Evolutionary conservation across 257 asterid species (phyloP).

Genomic region (Lithospermum erythrorhizon): DNA sequence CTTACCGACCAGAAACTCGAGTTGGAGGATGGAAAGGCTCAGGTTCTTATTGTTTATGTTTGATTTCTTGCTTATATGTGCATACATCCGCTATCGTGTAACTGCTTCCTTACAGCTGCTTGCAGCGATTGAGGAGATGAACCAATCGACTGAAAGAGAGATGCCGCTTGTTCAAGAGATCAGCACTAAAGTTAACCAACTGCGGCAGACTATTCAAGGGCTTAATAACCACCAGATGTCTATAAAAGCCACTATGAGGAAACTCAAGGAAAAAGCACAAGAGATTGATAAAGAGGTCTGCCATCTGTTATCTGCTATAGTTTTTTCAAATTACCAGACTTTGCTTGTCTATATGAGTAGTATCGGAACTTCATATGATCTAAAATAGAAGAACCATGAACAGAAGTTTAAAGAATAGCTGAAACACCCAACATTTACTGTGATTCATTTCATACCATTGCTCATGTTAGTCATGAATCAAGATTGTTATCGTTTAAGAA

Average conservation of each 20-base stretch:
- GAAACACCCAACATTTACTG: too few relatives aligned
- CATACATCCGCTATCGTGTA: slow-evolving; percentile 2
- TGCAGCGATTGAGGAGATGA: slow-evolving; percentile 43
- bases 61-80: slow-evolving; percentile 1
- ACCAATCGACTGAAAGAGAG: slow-evolving; percentile 50
- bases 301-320: slow-evolving; percentile 12
- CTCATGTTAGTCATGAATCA: too few relatives aligned
- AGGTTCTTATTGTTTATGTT: slow-evolving; percentile 32
- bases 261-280: slow-evolving; percentile 57
- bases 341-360: too few relatives aligned
- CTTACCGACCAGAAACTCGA: slow-evolving; percentile 39
- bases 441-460: too few relatives aligned
- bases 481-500: too few relatives aligned
- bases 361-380: too few relatives aligned
- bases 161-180: slow-evolving; percentile 57
- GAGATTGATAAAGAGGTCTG: slow-evolving; percentile 81
- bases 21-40: slow-evolving; percentile 39
- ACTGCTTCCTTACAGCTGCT: slow-evolving; percentile 34
- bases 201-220: slow-evolving; percentile 47
- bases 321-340: too few relatives aligned
- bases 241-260: slow-evolving; percentile 46
- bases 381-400: too few relatives aligned
- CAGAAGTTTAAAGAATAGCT: too few relatives aligned
- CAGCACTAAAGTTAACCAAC: slow-evolving; percentile 47
- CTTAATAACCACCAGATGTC: slow-evolving; percentile 71